A percentile compares a stretch with the other conserved stretches of the same genome.
Conservation (phyloP, 1,284 basidiomycete species). For the Heterobasidion parviporum region DNA sequence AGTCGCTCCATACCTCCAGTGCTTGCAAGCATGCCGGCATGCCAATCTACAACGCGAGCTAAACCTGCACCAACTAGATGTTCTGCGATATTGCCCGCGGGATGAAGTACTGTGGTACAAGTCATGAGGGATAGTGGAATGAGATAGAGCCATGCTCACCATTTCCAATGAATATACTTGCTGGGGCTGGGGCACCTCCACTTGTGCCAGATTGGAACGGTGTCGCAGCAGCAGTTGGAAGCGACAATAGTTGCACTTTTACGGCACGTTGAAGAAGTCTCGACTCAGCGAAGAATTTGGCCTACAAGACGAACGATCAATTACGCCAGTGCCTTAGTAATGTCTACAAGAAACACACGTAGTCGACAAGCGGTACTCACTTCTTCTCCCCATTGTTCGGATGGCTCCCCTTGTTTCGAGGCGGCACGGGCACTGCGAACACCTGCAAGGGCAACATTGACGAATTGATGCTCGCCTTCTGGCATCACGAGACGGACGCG, state of each 20-base stretch:
- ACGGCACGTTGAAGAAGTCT: slow-evolving; percentile 87
- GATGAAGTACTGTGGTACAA: slow-evolving; percentile 62
- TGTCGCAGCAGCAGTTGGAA: slow-evolving; percentile 75
- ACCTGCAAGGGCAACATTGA: slow-evolving; percentile 81
- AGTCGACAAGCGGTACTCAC: slow-evolving; percentile 30
- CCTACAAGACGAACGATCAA: slow-evolving; percentile 36
- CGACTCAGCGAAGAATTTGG: slow-evolving; percentile 91
- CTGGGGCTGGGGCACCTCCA: slow-evolving; percentile 51
- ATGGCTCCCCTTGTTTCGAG: slow-evolving; percentile 65
- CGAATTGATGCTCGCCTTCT: slow-evolving; percentile 80
- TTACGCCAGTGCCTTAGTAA: neutral
- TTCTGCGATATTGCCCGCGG: slow-evolving; percentile 92
- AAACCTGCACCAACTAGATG: slow-evolving; percentile 80
- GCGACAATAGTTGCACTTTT: slow-evolving; percentile 80
- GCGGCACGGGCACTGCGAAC: slow-evolving; percentile 73
- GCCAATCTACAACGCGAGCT: slow-evolving; percentile 94
- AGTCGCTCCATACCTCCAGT: slow-evolving; percentile 80
- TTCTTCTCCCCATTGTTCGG: slow-evolving; percentile 83
- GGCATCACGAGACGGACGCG: slow-evolving; percentile 86
- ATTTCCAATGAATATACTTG: slow-evolving; percentile 85
- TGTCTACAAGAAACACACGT: neutral
- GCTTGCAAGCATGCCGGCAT: slow-evolving; percentile 87
- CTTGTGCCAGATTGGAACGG: slow-evolving; percentile 72
- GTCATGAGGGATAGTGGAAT: neutral
- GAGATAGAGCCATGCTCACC: slow-evolving; percentile 32